Evolutionary conservation across 2,329 filamentous ascomycete genomes (phyloP).

Genomic region (Aspergillaceae sp.): DNA sequence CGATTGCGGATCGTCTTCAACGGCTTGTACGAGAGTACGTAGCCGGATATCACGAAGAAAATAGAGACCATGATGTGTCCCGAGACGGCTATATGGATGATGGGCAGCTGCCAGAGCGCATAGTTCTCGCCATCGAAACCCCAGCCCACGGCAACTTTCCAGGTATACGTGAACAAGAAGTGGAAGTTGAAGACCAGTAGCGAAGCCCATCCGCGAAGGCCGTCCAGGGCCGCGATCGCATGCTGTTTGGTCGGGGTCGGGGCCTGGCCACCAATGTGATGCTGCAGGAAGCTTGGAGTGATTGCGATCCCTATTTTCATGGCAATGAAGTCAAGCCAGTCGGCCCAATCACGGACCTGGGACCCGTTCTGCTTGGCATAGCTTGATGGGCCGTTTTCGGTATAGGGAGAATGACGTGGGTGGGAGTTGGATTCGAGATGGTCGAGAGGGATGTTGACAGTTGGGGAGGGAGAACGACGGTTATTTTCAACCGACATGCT

Average conservation of each 20-base stretch:
- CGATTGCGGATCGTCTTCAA: conserved; percentile 31
- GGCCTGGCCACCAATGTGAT: conserved; percentile 22
- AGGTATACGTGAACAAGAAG: conserved; percentile 38
- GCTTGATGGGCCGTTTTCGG: conserved; percentile 12
- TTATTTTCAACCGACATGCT: conserved; percentile 11
- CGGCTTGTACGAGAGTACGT: conserved; percentile 39
- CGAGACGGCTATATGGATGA: conserved; percentile 35
- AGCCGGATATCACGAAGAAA: conserved; percentile 43
- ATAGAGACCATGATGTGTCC: conserved; percentile 42
- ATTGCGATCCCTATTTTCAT: conserved; percentile 21
- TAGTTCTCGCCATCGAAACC: conserved; percentile 34
- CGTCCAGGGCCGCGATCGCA: conserved; percentile 35
- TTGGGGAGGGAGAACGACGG: conserved; percentile 13
- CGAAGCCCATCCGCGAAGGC: conserved; percentile 36
- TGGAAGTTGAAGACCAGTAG: conserved; percentile 41
- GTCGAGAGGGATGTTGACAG: conserved; percentile 19
- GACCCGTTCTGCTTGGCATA: conserved; percentile 12
- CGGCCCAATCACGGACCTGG: conserved; percentile 16
- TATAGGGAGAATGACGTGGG: conserved; percentile 10
- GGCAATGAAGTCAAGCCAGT: conserved; percentile 13
- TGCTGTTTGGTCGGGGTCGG: conserved; percentile 23
- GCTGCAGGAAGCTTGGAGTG: conserved; percentile 30
- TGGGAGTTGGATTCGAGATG: conserved; percentile 20
- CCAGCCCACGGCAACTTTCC: conserved; percentile 33
- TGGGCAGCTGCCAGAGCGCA: conserved; percentile 32